Conservation (phyloP, 495 filamentous ascomycete genomes). For the Filosporella fistucella region DNA sequence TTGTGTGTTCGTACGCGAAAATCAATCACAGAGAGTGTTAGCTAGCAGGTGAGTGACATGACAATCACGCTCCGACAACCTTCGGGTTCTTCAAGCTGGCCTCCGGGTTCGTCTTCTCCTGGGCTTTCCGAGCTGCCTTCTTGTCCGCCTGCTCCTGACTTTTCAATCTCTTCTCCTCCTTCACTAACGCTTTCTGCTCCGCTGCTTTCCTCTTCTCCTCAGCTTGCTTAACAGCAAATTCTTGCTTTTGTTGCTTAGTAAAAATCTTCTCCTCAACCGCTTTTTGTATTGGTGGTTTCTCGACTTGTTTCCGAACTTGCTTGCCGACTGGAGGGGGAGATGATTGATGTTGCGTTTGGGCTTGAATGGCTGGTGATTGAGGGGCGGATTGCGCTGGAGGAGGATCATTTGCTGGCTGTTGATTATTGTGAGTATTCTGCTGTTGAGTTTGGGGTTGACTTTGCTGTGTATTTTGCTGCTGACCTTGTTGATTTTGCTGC, state of each 20-base stretch:
- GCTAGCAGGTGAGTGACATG: no score
- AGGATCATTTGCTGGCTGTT: background rate
- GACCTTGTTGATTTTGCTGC: background rate
- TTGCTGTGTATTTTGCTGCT: no score
- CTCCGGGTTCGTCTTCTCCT: background rate
- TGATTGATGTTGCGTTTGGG: background rate
- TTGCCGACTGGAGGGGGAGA: background rate
- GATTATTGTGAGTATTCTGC: no score
- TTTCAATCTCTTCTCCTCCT: conserved; percentile 9
- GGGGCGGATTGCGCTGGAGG: background rate
- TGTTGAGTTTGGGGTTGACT: background rate
- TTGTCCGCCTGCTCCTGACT: conserved; percentile 8
- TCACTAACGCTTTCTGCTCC: background rate
- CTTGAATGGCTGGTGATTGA: background rate
- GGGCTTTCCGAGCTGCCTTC: conserved; percentile 12
- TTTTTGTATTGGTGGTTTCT: background rate
- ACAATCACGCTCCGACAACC: no score
- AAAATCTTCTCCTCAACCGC: conserved; percentile 8
- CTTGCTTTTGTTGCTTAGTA: no score
- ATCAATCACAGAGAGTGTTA: no score
- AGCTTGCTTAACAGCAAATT: no score
- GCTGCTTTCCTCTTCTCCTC: conserved; percentile 5
- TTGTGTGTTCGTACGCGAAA: no score
- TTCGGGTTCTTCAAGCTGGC: no score
- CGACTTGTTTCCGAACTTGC: background rate